phyloP scores from a whole-genome alignment of 2,329 filamentous ascomycete genomes.

The Alternaria longipes region DNA sequence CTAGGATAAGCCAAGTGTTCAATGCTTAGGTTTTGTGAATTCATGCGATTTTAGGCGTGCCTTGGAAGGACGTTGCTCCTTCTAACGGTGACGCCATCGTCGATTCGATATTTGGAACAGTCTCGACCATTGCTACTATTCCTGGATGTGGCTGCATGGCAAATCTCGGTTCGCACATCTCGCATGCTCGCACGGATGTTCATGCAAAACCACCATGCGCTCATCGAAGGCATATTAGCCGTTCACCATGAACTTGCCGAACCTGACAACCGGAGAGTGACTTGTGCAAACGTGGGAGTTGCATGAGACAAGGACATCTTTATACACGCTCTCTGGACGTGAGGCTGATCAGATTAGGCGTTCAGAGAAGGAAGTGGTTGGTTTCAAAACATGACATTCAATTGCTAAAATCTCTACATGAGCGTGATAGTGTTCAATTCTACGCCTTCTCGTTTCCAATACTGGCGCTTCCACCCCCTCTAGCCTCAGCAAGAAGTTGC shows the following conservation, averaged over 20 bases:
- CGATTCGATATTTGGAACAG: background rate
- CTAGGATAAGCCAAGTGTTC: too few relatives aligned
- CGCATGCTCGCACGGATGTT: background rate
- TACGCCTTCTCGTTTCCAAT: conserved; percentile 49
- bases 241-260: background rate
- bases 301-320: background rate
- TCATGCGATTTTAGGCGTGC: background rate
- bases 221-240: background rate
- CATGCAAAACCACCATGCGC: background rate
- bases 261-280: background rate
- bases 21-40: background rate
- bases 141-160: background rate
- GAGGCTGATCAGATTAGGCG: background rate
- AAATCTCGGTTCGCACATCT: background rate
- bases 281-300: background rate
- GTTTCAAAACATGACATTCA: background rate
- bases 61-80: background rate
- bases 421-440: background rate
- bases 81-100: background rate
- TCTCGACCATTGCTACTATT: background rate
- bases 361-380: background rate
- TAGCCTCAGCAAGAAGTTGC: conserved; percentile 62
- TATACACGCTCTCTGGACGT: background rate
- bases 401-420: background rate
- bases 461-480: conserved; percentile 63